phyloP scores from a whole-genome alignment of 768 basidiomycete species.

The Russula brevipes region DNA sequence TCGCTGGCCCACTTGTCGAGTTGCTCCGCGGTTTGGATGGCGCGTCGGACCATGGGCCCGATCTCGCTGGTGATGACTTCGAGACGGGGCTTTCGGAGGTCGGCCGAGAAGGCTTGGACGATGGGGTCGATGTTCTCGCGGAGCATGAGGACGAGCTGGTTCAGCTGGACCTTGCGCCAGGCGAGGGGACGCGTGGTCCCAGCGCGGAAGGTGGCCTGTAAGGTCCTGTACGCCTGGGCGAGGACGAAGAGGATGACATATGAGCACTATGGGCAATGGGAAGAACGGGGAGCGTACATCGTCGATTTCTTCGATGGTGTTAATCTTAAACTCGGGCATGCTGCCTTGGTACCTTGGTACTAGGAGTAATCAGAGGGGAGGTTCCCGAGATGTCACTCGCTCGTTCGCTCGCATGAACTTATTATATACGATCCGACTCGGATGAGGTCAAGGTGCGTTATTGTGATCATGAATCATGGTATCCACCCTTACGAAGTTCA shows the following conservation, averaged over 20 bases:
- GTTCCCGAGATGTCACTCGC: too few species aligned
- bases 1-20: slow-evolving; percentile 57
- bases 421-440: too few species aligned
- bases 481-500: too few species aligned
- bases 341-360: not conserved
- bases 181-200: slow-evolving; percentile 57
- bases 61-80: slow-evolving; percentile 39
- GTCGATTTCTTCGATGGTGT: slow-evolving; percentile 12
- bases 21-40: slow-evolving; percentile 33
- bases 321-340: slow-evolving; percentile 14
- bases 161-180: slow-evolving; percentile 62
- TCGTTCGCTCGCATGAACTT: too few species aligned
- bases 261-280: not conserved
- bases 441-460: too few species aligned
- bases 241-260: not conserved
- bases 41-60: slow-evolving; percentile 33
- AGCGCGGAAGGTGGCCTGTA: slow-evolving; percentile 46
- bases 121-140: slow-evolving; percentile 58
- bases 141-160: slow-evolving; percentile 53
- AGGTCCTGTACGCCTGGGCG: slow-evolving; percentile 12
- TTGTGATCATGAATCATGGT: too few species aligned
- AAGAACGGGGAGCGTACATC: not conserved
- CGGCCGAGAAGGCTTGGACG: slow-evolving; percentile 38
- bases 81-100: slow-evolving; percentile 28
- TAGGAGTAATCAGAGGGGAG: too few species aligned